Base-by-base conservation (phyloP, 2,329 filamentous ascomycete species). In the Hirsutella thompsonii region DNA sequence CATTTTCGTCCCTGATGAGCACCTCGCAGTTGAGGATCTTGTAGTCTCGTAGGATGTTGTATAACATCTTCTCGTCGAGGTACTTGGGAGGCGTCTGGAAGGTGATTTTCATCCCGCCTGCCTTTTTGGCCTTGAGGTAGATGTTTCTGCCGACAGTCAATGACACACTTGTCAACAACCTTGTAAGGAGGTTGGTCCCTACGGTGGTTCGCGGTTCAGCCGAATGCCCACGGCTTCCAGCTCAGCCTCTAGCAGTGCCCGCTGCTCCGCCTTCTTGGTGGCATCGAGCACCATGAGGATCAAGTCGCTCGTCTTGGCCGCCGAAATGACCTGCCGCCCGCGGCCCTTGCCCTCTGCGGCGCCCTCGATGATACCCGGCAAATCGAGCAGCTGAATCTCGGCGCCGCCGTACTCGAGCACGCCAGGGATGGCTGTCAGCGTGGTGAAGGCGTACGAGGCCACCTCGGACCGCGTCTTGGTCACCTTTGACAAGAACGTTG, bases 21-120 rank as follows among this genome's bases (percentile, higher is more conserved):
- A 98, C 89, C 61, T 98, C 92, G 64, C 84, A 92, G 68, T 98
- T 98, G 45, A 98, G 76, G 52, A 98, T 88, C 69, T 95, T 95
- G 78, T 98, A 98, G 71, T 98, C 92, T 51, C 87, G 83, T 39
- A 98, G 72, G 56, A 98, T 95, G 67, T 94, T 95, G 71, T 82
- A 94, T 44, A 98, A 72, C 85, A 98, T 94, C 68, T 93, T 95
- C 62, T 98, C 90, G 62, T 98, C 92, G 44, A 98, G 70, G 45
- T 83, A 67, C 62, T 96, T 96, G 4, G 92, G 90, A 3, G 92
- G 83, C 4, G 78, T 66, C 55, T 88, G 81, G 65, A 98, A 98
- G 14, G 85, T 96, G 58, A 98, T 95, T 64, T 98, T 98, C 86
- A 98, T 92, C 45, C 93, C 92, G 42, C 92, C 92, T 0, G 90